Evolutionary conservation across 163 green algal genomes (phyloP), one percentile per base, ranked within the genome.

Genomic region (Coccomyxa subellipsoidea): DNA sequence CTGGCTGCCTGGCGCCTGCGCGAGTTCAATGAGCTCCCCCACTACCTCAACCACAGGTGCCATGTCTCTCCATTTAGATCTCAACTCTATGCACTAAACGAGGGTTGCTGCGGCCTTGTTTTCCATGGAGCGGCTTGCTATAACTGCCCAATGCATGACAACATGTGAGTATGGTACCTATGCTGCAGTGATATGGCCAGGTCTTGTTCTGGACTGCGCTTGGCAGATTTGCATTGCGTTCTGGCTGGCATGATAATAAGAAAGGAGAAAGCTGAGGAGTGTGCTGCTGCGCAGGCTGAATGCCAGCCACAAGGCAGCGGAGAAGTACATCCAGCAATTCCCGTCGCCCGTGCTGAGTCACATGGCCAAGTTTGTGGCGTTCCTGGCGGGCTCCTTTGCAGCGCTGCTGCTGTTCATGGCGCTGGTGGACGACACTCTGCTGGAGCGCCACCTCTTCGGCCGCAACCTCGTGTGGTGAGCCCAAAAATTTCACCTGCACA

Each of bases 11-110:
- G 94, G 94, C 83, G 84, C 8, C 89, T 98, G 69, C 84, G 95
- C 0, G 96, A 98, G 88, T 96, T 98, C 77, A 99, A 99, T 81
- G 96, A 99, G 92, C 86, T 99, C 72, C 92, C 93, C 0, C 94
- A 98, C 88, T 96, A 97, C 84, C 78, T 96, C 3, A 77, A 90
- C 25, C 91, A 96, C 78, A 89, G 93, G 89, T 90, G 73, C 31
- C 18, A 8, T 73, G 27, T n/a, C 76, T 70, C 25, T 35, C 23
- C 72, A n/a, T n/a, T n/a, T n/a, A n/a, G n/a, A n/a, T n/a, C 35
- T 34, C 72, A n/a, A 29, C 27, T 78, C 72, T n/a, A n/a, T n/a
- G n/a, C n/a, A n/a, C n/a, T n/a, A n/a, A n/a, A n/a, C n/a, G n/a
- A n/a, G n/a, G n/a, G n/a, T n/a, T n/a, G n/a, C n/a, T n/a, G n/a